Base-by-base conservation (phyloP, 2,329 filamentous ascomycete species). In the Exophiala mesophila region DNA sequence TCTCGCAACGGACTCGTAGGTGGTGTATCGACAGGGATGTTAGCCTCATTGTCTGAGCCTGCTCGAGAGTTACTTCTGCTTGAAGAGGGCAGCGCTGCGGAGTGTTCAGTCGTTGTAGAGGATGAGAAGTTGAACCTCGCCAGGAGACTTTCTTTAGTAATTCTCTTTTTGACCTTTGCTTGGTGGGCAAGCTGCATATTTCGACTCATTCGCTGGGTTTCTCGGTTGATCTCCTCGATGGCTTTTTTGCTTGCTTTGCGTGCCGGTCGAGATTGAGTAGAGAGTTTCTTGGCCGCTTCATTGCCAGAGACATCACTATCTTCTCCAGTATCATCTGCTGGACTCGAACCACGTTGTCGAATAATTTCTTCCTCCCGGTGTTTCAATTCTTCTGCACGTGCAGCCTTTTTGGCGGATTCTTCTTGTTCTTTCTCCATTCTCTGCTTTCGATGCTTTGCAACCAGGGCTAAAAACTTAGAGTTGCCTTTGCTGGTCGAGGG, bases 241-340 rank as follows among this genome's bases (percentile, higher is more conserved):
- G 92, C 92, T 66, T 88, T 96, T 68, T 90, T 97, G 69, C 89
- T 90, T 0, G 92, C 89, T 61, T 92, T 94, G 9, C 92, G 78
- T 7, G 78, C 75, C 4, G 88, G 82, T 3, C 83, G 79, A 18
- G 76, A 72, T 21, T 49, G 41, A 30, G 45, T 49, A 0, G 83
- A 85, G 32, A 92, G 68, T 49, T 71, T 78, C 31, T 71, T 72
- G n/a, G 74, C 82, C 18, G 80, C 79, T 23, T 79, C 80, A 45
- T 83, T 80, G 2, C 75, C 72, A 26, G 78, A 76, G 32, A 73
- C 69, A 26, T 77, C 77, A 39, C 73, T 73, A 5, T 74, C 73
- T n/a, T 73, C 65, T 15, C 66, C 70, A 34, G 67, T 60, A 17
- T 70, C 69, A 35, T 68, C 61, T 2, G 63, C 62, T 34, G 50